Percentiles rank a stretch among this genome's conserved stretches.
phyloP scores from a whole-genome alignment of 331 rosid genomes.

The Cydonia oblonga region DNA sequence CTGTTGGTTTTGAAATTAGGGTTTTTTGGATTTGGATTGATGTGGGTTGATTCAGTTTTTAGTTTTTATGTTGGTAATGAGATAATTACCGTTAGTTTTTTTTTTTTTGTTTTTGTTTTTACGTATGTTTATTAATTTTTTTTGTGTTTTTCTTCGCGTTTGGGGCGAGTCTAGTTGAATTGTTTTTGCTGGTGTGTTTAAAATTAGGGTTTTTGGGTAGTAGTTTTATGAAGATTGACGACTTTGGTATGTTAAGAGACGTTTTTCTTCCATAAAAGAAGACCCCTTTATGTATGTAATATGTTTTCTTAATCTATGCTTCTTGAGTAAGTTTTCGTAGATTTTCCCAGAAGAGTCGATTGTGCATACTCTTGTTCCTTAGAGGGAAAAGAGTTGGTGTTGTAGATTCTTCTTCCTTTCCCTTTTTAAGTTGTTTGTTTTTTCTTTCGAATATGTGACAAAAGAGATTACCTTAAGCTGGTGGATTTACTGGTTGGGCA shows the following conservation, averaged over 20 bases:
- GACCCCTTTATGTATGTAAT: neutral
- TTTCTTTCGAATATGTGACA: neutral
- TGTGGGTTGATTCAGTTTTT: neutral
- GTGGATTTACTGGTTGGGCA: neutral
- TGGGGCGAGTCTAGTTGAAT: neutral
- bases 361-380: neutral
- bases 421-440: neutral
- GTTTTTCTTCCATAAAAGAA: neutral
- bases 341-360: neutral
- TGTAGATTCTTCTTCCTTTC: neutral
- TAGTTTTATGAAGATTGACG: neutral
- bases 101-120: neutral
- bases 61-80: neutral
- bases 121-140: neutral
- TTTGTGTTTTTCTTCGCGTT: neutral
- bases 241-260: neutral
- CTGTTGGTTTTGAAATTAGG: neutral
- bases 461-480: slow-evolving; percentile 3
- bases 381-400: neutral
- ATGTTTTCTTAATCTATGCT: neutral
- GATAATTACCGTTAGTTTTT: neutral
- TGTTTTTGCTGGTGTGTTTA: neutral
- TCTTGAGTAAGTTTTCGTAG: no score
- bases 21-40: neutral
- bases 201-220: neutral